phyloP scores from a whole-genome alignment of 1,284 basidiomycete species.

The Nidula niveotomentosa region DNA sequence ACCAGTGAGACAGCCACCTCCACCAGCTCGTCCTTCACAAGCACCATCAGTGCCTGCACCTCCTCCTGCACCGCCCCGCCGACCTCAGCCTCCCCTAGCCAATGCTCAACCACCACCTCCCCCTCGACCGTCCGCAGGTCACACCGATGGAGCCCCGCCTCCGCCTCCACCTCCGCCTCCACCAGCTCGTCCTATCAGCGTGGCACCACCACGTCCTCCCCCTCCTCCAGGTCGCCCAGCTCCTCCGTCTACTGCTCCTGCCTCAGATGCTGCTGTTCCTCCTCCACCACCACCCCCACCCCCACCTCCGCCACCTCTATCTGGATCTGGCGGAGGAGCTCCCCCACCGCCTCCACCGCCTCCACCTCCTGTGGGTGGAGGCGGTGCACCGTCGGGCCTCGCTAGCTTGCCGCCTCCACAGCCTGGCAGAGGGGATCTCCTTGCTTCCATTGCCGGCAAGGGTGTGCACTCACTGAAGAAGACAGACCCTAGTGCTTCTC shows the following conservation, averaged over 20 bases:
- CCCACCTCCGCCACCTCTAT: constrained; percentile 30
- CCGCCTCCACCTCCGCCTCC: constrained; percentile 34
- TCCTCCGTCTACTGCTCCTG: constrained; percentile 29
- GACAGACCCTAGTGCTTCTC: constrained; percentile 38
- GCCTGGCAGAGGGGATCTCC: constrained; percentile 55
- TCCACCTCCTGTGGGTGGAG: constrained; percentile 27
- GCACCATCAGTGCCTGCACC: constrained; percentile 27
- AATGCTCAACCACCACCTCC: constrained; percentile 29
- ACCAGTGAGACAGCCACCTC: constrained; percentile 21
- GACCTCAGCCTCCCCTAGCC: constrained; percentile 26
- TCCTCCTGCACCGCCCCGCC: constrained; percentile 25
- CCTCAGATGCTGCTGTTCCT: constrained; percentile 20
- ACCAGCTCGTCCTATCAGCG: constrained; percentile 27
- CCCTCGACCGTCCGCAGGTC: constrained; percentile 32
- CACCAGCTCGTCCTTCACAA: constrained; percentile 18
- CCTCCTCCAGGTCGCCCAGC: constrained; percentile 23
- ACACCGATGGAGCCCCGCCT: constrained; percentile 32
- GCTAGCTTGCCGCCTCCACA: constrained; percentile 36
- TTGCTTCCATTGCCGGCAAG: constrained; percentile 54
- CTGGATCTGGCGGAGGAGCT: constrained; percentile 19
- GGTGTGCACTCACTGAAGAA: constrained; percentile 76
- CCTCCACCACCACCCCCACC: constrained; percentile 31
- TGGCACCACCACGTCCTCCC: constrained; percentile 24
- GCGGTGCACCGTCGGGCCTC: constrained; percentile 21
- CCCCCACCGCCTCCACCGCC: constrained; percentile 32